phyloP scores from a whole-genome alignment of 1,284 basidiomycete genomes.

The Laetiporus sulphureus region DNA sequence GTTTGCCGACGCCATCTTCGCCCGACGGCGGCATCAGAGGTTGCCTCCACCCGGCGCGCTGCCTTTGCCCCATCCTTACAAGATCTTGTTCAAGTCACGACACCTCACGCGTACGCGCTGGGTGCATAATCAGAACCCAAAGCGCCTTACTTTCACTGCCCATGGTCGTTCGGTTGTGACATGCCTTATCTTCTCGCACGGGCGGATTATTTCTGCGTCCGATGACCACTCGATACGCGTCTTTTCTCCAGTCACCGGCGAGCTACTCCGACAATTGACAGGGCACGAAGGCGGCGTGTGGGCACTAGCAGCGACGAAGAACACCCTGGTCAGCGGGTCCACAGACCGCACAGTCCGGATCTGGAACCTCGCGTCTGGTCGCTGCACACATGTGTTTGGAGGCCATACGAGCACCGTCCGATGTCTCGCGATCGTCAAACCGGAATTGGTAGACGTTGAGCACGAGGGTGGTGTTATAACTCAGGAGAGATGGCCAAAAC shows the following conservation, averaged over 20 bases:
- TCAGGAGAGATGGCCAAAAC: constrained; percentile 77
- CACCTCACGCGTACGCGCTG: constrained; percentile 74
- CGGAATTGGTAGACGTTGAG: constrained; percentile 72
- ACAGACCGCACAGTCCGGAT: constrained; percentile 93
- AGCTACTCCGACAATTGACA: constrained; percentile 65
- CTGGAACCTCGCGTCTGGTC: constrained; percentile 80
- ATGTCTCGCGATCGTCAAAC: constrained; percentile 86
- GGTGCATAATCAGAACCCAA: constrained; percentile 67
- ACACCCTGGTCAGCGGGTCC: constrained; percentile 87
- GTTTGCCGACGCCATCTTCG: constrained; percentile 58
- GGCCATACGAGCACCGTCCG: constrained; percentile 93
- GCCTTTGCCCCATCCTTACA: constrained; percentile 76
- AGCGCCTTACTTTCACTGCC: constrained; percentile 76
- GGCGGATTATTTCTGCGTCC: constrained; percentile 91
- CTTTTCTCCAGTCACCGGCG: constrained; percentile 78
- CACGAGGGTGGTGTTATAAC: constrained; percentile 48
- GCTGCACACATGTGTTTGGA: constrained; percentile 85
- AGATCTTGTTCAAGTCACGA: constrained; percentile 81
- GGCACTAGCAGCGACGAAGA: constrained; percentile 81
- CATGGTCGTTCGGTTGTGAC: constrained; percentile 90
- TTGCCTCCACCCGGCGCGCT: constrained; percentile 38
- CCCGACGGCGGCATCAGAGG: constrained; percentile 44
- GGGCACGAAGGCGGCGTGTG: constrained; percentile 96
- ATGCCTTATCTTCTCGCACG: constrained; percentile 87
- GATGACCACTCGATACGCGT: constrained; percentile 93